phyloP scores from a whole-genome alignment of 1,139 yeast species.

The Ashbya aceris region DNA sequence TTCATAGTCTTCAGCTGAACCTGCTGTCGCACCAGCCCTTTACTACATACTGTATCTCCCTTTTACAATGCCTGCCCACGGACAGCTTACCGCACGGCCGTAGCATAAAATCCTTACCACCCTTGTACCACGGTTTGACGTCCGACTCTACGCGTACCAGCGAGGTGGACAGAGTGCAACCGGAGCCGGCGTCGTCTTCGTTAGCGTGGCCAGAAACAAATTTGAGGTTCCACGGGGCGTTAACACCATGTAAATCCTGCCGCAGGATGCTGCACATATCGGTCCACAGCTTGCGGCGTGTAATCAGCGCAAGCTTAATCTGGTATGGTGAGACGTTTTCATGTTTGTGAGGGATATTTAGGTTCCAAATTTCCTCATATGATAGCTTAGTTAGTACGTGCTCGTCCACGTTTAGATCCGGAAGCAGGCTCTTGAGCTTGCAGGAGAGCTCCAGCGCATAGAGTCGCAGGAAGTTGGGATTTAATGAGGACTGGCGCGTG shows the following conservation, averaged over 20 bases:
- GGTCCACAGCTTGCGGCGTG: conserved; percentile 28
- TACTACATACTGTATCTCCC: conserved; percentile 27
- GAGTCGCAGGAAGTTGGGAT: conserved; percentile 24
- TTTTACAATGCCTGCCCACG: conserved; percentile 11
- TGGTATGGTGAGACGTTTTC: conserved; percentile 15
- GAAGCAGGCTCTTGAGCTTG: conserved; percentile 17
- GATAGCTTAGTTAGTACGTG: conserved; percentile 18
- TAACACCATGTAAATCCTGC: conserved; percentile 22
- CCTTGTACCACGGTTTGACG: conserved; percentile 23
- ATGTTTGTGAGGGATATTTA: conserved; percentile 16
- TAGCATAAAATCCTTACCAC: conserved; percentile 16
- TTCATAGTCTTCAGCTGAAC: conserved; percentile 9
- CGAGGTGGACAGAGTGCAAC: conserved; percentile 11
- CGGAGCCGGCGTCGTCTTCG: not conserved
- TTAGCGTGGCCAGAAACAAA: conserved; percentile 10
- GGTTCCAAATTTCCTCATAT: conserved; percentile 16
- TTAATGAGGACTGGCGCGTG: conserved; percentile 20
- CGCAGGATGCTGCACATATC: conserved; percentile 22
- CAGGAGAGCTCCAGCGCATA: conserved; percentile 24
- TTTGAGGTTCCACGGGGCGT: conserved; percentile 20
- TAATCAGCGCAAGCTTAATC: conserved; percentile 24
- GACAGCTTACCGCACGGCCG: conserved; percentile 26
- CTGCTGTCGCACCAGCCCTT: conserved; percentile 30
- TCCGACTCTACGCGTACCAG: conserved; percentile 23
- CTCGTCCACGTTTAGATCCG: conserved; percentile 27